Evolutionary conservation across 176 grass and related monocot genomes (phyloP).

Genomic region (Eleusine coracana): DNA sequence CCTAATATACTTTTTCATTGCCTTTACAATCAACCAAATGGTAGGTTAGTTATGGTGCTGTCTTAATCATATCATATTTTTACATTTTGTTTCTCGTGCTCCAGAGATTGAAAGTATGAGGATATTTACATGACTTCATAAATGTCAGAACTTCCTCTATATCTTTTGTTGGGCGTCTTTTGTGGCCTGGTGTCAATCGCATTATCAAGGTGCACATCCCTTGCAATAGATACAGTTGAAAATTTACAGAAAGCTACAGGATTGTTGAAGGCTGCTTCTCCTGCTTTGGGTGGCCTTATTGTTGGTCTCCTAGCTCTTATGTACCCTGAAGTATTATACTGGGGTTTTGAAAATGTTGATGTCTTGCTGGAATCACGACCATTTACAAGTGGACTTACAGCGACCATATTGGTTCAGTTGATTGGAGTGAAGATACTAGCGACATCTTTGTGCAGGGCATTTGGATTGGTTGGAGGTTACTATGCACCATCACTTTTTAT

Average conservation of each 20-base stretch:
- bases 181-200: slow-evolving; percentile 81
- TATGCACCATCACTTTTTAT: slow-evolving; percentile 98
- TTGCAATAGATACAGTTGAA: slow-evolving; percentile 57
- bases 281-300: slow-evolving; percentile 74
- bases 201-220: slow-evolving; percentile 74
- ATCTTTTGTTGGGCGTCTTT: slow-evolving; percentile 83
- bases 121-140: slow-evolving; percentile 69
- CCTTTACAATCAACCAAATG: slow-evolving; percentile 23
- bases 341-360: slow-evolving; percentile 97
- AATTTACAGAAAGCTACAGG: slow-evolving; percentile 66
- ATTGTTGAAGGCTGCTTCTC: slow-evolving; percentile 68
- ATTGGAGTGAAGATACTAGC: slow-evolving; percentile 86
- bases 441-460: slow-evolving; percentile 77
- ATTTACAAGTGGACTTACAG: slow-evolving; percentile 74
- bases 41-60: slow-evolving; percentile 39
- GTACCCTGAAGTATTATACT: slow-evolving; percentile 91
- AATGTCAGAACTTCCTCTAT: slow-evolving; percentile 97
- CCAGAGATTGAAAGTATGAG: slow-evolving; percentile 63
- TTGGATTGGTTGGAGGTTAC: slow-evolving; percentile 92
- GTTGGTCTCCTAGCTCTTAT: slow-evolving; percentile 85
- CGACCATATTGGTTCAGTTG: slow-evolving; percentile 70
- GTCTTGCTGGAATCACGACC: slow-evolving; percentile 86
- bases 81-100: slow-evolving; percentile 52
- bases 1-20: slow-evolving; percentile 19
- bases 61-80: slow-evolving; percentile 43